Evolutionary conservation across 1,284 basidiomycete species (phyloP), one percentile per base, ranked within the genome.

Genomic region (Fomitopsis betulina): DNA sequence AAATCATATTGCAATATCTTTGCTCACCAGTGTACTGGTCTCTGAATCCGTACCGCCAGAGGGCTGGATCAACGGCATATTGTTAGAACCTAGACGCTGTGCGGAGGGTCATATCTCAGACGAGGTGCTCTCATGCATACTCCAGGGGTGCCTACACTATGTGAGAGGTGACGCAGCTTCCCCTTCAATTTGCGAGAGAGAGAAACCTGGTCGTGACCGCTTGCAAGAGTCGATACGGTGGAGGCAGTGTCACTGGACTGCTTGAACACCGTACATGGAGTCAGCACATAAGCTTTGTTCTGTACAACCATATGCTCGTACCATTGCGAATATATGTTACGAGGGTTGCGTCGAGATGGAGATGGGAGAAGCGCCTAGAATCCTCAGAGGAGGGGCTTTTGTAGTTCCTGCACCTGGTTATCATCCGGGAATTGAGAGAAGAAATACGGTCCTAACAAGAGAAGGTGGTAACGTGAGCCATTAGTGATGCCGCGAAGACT

Each of bases 401-500:
- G 33, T 32, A 45, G 21, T 32, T 21, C 35, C 42, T 58, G 52
- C 32, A 21, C 10, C 42, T 43, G 40, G 19, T 54, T 33, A 43
- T 15, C 45, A 43, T 21, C 43, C 23, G 17, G 25, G 19, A 17
- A 54, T 53, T 58, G 17, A 21, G 8, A 27, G 32, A 9, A 54
- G 52, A 42, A 47, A 30, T 47, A 21, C 15, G 37, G 35, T 5
- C 30, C 10, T 30, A 30, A 9, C 50, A 10, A 21, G 27, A 4
- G 39, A 51, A 30, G 35, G 39, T 17, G 53, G 53, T 54, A 55
- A 51, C 57, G 57, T 58, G 57, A 58, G 57, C 37, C 33, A 47
- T 55, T 58, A 58, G 51, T 58, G 57, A 58, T 50, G 50, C 35
- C 43, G 43, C 42, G 43, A 51, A 58, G 27, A 47, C 32, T 52